A percentile compares a stretch with the other conserved stretches of the same genome.
Evolutionary conservation across 2,329 filamentous ascomycete genomes (phyloP).

Genomic region (Byssoonygena ceratinophila): DNA sequence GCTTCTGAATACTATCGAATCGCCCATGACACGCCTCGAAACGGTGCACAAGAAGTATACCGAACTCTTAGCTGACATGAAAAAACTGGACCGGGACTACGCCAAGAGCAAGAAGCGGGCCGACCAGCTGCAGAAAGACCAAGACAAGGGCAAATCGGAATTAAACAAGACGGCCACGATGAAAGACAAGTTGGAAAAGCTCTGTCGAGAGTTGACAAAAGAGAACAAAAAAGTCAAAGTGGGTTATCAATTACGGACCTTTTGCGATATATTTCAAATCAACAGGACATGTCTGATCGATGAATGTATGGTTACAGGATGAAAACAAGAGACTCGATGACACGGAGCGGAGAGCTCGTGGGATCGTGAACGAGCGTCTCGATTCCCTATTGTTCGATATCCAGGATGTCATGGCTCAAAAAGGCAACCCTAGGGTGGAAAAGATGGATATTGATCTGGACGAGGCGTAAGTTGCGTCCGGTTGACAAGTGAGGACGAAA

Average conservation of each 20-base stretch:
- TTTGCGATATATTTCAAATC: neutral
- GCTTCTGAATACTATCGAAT: conserved; percentile 77
- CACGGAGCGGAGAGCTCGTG: conserved; percentile 68
- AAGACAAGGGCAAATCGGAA: conserved; percentile 78
- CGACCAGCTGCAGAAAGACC: conserved; percentile 91
- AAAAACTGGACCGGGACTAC: conserved; percentile 85
- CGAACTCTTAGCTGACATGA: conserved; percentile 88
- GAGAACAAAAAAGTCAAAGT: conserved; percentile 99
- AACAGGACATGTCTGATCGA: conserved; percentile 13
- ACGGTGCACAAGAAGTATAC: conserved; percentile 82
- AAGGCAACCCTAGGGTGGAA: conserved; percentile 69
- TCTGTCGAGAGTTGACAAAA: conserved; percentile 85
- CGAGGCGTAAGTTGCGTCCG: conserved; percentile 55
- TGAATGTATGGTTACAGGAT: conserved; percentile 44
- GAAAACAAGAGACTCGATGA: conserved; percentile 90
- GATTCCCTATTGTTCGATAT: conserved; percentile 71
- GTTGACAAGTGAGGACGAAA: neutral
- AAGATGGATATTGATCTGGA: conserved; percentile 79
- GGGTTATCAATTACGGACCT: conserved; percentile 22
- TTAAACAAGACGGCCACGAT: conserved; percentile 80
- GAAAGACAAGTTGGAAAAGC: conserved; percentile 93
- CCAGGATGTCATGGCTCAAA: conserved; percentile 77
- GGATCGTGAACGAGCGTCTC: conserved; percentile 75
- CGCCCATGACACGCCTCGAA: conserved; percentile 82
- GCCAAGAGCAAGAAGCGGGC: conserved; percentile 92